phyloP scores from a whole-genome alignment of 345 rosid species.

The Raphanus raphanistrum region DNA sequence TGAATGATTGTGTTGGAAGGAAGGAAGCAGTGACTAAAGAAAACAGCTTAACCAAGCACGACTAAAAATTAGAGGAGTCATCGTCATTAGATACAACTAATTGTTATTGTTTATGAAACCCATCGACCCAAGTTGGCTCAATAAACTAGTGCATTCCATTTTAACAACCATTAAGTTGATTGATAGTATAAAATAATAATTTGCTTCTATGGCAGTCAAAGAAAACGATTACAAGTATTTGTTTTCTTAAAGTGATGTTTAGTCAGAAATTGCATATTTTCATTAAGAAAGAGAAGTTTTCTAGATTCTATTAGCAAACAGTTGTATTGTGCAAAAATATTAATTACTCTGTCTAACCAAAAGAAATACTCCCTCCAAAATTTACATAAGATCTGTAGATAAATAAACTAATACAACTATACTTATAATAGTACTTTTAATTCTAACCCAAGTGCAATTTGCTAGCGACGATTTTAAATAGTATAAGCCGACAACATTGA shows the following conservation, averaged over 20 bases:
- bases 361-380: neutral
- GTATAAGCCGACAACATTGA: slow-evolving; percentile 37
- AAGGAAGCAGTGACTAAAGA: slow-evolving; percentile 34
- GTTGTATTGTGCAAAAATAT: neutral
- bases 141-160: slow-evolving; percentile 16
- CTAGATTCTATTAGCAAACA: slow-evolving; percentile 24
- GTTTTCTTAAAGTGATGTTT: slow-evolving; percentile 20
- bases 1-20: slow-evolving; percentile 33
- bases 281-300: slow-evolving; percentile 23
- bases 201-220: slow-evolving; percentile 8
- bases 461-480: neutral
- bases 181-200: slow-evolving; percentile 13
- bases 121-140: slow-evolving; percentile 12
- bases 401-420: too few species aligned
- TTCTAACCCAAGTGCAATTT: neutral
- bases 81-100: slow-evolving; percentile 25
- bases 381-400: too few species aligned
- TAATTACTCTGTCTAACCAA: slow-evolving; percentile 26
- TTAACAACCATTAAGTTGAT: slow-evolving; percentile 8
- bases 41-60: slow-evolving; percentile 24
- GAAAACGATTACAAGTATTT: slow-evolving; percentile 7
- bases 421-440: neutral
- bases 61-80: slow-evolving; percentile 14
- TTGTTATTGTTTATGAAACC: slow-evolving; percentile 11
- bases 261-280: slow-evolving; percentile 26